Conservation (phyloP, 2,329 filamentous ascomycete species). For the Epichloe glyceriae region DNA sequence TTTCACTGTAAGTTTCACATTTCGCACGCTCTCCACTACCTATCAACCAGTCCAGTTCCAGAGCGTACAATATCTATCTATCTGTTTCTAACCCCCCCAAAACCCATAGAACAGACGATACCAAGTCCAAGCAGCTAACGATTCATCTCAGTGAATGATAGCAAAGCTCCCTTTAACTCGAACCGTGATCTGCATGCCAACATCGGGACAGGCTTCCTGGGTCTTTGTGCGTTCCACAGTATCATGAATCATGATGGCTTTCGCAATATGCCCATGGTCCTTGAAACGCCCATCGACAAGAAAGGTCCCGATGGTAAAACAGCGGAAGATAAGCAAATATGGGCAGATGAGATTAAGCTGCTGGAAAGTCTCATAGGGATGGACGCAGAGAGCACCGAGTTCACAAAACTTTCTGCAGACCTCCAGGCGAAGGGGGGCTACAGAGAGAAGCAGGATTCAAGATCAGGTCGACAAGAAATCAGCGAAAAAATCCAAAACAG, state of each 20-base stretch:
- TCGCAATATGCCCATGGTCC: conserved; percentile 71
- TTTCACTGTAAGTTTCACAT: conserved; percentile 44
- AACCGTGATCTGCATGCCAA: conserved; percentile 88
- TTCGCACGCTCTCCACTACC: not conserved
- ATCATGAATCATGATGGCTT: conserved; percentile 74
- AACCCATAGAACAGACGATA: too few species aligned
- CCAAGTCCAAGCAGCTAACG: not conserved
- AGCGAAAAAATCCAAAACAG: conserved; percentile 36
- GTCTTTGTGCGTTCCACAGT: conserved; percentile 79
- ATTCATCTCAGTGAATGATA: conserved; percentile 59
- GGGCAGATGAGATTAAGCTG: conserved; percentile 90
- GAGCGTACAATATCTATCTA: too few species aligned
- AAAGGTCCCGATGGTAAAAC: conserved; percentile 52
- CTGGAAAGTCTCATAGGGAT: conserved; percentile 79
- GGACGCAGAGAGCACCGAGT: conserved; percentile 63
- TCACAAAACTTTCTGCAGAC: conserved; percentile 48
- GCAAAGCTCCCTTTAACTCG: conserved; percentile 74
- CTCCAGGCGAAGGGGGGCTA: conserved; percentile 57
- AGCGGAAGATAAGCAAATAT: conserved; percentile 67
- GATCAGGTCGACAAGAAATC: conserved; percentile 67
- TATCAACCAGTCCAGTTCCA: not conserved
- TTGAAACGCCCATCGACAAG: conserved; percentile 88
- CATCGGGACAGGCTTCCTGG: conserved; percentile 89
- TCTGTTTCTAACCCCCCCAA: not conserved
- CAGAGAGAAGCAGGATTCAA: conserved; percentile 62